phyloP scores from a whole-genome alignment of 306 rosid species.

The Fragaria ananassa region DNA sequence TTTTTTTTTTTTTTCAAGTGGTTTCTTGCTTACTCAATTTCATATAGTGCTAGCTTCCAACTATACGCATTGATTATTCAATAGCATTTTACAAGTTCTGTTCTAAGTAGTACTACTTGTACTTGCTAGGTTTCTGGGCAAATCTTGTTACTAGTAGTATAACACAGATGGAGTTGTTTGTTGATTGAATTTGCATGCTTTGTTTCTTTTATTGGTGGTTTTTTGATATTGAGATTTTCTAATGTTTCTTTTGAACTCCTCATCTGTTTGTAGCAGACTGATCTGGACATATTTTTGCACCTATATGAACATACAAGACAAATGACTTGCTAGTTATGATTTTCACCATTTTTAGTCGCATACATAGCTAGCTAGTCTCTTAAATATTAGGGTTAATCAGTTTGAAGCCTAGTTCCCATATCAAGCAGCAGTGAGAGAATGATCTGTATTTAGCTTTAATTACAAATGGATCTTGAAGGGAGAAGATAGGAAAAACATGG shows the following conservation, averaged over 20 bases:
- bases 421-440: background rate
- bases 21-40: background rate
- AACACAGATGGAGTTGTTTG: background rate
- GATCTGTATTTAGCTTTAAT: background rate
- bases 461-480: background rate
- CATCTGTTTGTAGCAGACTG: background rate
- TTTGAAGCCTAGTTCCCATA: background rate
- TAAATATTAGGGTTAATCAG: background rate
- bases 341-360: background rate
- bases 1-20: no score
- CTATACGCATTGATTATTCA: background rate
- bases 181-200: background rate
- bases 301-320: background rate
- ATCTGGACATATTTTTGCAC: background rate
- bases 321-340: background rate
- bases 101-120: background rate
- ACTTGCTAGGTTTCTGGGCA: background rate
- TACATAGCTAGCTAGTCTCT: background rate
- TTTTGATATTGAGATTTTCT: background rate
- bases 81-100: background rate
- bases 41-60: background rate
- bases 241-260: background rate
- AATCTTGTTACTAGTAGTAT: background rate
- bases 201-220: background rate
- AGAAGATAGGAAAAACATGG: background rate